A percentile compares a stretch with the other conserved stretches of the same genome.
Conservation (phyloP, 2,329 filamentous ascomycete genomes). For the Aspergillus piperis region DNA sequence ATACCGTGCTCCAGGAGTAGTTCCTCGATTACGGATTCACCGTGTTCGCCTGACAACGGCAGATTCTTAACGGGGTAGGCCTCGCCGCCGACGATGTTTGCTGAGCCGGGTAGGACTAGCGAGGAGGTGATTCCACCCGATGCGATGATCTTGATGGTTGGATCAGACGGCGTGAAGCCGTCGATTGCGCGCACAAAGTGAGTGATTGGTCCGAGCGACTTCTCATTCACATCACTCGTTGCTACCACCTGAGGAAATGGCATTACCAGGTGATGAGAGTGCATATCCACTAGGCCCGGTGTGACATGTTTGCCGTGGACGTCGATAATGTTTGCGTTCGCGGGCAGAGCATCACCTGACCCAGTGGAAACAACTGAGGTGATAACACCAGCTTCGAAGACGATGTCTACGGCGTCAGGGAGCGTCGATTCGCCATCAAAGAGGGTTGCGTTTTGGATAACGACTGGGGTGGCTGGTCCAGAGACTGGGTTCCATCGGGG, state of each 20-base stretch:
- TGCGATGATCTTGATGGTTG: constrained; percentile 68
- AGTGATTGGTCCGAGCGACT: constrained; percentile 54
- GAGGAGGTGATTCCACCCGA: constrained; percentile 72
- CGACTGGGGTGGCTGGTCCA: background rate
- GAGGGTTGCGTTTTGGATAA: constrained; percentile 1
- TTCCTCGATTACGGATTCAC: constrained; percentile 62
- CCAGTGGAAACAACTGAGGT: background rate
- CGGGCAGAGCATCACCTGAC: background rate
- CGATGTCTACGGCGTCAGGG: background rate
- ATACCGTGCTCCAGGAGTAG: constrained; percentile 66
- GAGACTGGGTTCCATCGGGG: constrained; percentile 1
- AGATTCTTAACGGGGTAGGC: constrained; percentile 70
- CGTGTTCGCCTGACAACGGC: constrained; percentile 49
- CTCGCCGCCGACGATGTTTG: constrained; percentile 74
- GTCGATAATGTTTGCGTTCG: constrained; percentile 1
- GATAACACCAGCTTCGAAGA: background rate
- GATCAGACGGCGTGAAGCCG: constrained; percentile 63
- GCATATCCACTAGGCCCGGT: constrained; percentile 70
- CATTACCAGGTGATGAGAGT: constrained; percentile 65
- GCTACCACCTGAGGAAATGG: constrained; percentile 58
- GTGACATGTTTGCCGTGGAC: constrained; percentile 48
- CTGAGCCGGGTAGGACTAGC: constrained; percentile 66
- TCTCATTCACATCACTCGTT: constrained; percentile 63
- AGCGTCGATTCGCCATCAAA: background rate
- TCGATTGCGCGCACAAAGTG: constrained; percentile 70